These are phyloP conservation scores for Penicillium sp. DNA, from an alignment of 2,329 filamentous ascomycete species.

Conservation along the genomic window DNA sequence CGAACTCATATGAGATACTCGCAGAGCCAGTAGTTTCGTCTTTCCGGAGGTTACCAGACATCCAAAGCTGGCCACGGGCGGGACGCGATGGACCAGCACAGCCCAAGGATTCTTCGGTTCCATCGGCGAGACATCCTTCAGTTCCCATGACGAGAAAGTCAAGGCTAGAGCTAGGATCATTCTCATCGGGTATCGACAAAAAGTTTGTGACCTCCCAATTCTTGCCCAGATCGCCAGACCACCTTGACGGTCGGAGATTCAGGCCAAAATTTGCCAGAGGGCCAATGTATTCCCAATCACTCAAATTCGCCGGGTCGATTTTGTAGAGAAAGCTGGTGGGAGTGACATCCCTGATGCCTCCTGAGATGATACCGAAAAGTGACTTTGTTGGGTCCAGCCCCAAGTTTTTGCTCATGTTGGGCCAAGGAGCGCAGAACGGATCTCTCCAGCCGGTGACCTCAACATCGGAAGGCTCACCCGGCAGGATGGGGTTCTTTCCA, in stretches of 20 bases:
- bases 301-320: not conserved
- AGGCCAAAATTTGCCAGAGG: slow-evolving; percentile 5
- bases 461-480: not conserved
- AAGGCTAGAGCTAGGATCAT: not conserved
- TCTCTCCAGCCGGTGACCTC: not conserved
- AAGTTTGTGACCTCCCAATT: slow-evolving; percentile 14
- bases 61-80: not conserved
- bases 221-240: slow-evolving; percentile 12
- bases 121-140: not conserved
- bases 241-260: slow-evolving; percentile 6
- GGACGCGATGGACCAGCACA: not conserved
- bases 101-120: not conserved
- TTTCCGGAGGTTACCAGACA: not conserved
- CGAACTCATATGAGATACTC: not conserved
- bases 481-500: not conserved
- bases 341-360: not conserved
- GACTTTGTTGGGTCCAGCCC: not conserved
- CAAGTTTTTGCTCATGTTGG: not conserved
- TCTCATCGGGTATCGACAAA: not conserved
- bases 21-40: not conserved
- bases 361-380: not conserved
- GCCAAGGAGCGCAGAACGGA: not conserved
- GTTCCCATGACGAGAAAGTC: not conserved
- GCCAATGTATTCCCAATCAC: not conserved
- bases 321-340: not conserved